phyloP scores from a whole-genome alignment of 2,329 filamentous ascomycete genomes.

The Botryotinia convoluta region DNA sequence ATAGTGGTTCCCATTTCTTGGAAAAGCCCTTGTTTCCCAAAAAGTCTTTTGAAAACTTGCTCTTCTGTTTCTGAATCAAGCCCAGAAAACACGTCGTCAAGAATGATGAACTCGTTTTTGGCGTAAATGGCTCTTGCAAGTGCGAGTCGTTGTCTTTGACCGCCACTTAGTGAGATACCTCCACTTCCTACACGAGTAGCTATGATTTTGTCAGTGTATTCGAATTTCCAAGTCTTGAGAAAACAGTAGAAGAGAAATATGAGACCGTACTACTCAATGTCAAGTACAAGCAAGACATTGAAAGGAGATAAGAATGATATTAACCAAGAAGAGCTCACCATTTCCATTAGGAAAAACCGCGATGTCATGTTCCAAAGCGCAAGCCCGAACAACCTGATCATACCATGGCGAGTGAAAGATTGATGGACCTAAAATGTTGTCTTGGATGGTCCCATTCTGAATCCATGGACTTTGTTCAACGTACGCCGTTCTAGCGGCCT shows the following conservation, averaged over 20 bases:
- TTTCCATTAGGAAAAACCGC: conserved; percentile 59
- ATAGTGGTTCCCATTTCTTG: conserved; percentile 38
- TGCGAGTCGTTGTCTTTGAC: conserved; percentile 43
- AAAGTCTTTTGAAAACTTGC: conserved; percentile 29
- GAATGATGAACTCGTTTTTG: conserved; percentile 31
- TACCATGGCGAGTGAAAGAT: conserved; percentile 58
- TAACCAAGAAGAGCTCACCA: conserved; percentile 55
- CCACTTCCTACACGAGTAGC: conserved; percentile 35
- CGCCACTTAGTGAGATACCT: conserved; percentile 39
- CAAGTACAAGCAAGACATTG: not conserved
- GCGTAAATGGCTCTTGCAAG: conserved; percentile 56
- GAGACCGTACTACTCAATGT: not conserved
- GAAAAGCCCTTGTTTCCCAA: conserved; percentile 27
- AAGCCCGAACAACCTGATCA: conserved; percentile 61
- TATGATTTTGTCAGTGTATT: conserved; percentile 15
- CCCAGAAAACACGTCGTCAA: conserved; percentile 37
- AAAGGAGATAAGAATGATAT: not conserved
- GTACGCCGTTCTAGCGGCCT: conserved; percentile 38
- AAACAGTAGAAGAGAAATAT: not conserved
- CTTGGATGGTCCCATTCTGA: conserved; percentile 42
- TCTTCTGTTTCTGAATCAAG: conserved; percentile 35
- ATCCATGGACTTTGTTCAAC: conserved; percentile 49
- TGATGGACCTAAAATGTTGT: conserved; percentile 42
- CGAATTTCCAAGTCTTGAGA: not conserved
- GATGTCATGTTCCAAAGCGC: conserved; percentile 60